Evolutionary conservation across 179 eudicot genomes (phyloP).

Genomic region (Corrigiola litoralis): DNA sequence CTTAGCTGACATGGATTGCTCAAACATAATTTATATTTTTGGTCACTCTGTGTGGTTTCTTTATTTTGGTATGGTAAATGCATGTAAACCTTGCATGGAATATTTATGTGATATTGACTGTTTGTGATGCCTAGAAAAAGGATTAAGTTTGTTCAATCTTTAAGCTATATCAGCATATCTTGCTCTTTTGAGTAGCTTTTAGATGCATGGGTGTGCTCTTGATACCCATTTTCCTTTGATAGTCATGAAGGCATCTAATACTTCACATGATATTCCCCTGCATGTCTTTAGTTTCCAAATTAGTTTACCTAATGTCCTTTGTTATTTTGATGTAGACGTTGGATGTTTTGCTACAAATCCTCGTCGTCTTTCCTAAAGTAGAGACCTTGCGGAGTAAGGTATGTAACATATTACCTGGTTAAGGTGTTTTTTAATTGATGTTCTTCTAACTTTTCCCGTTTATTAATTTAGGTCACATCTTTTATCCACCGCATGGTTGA

Average conservation of each 20-base stretch:
- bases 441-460: slow-evolving; percentile 9
- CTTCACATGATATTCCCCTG: too few relatives aligned
- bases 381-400: slow-evolving; percentile 90
- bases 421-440: background rate
- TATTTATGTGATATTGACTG: background rate
- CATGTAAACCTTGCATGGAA: too few relatives aligned
- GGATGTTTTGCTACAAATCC: slow-evolving; percentile 87
- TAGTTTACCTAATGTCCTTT: background rate
- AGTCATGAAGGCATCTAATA: too few relatives aligned
- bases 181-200: background rate
- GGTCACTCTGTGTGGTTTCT: background rate
- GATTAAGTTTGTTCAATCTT: background rate
- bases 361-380: slow-evolving; percentile 74
- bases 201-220: background rate
- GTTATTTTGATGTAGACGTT: slow-evolving; percentile 56
- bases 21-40: background rate
- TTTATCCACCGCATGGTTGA: slow-evolving; percentile 98
- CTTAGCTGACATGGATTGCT: too few relatives aligned
- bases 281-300: too few relatives aligned
- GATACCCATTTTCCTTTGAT: background rate
- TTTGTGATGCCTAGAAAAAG: background rate
- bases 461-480: slow-evolving; percentile 62
- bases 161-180: background rate
- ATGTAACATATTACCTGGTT: slow-evolving; percentile 18
- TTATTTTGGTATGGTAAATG: too few relatives aligned